Evolutionary conservation across 129 eudicot genomes (phyloP), one percentile per base, ranked within the genome.

Genomic region (Scalesia atractyloides): DNA sequence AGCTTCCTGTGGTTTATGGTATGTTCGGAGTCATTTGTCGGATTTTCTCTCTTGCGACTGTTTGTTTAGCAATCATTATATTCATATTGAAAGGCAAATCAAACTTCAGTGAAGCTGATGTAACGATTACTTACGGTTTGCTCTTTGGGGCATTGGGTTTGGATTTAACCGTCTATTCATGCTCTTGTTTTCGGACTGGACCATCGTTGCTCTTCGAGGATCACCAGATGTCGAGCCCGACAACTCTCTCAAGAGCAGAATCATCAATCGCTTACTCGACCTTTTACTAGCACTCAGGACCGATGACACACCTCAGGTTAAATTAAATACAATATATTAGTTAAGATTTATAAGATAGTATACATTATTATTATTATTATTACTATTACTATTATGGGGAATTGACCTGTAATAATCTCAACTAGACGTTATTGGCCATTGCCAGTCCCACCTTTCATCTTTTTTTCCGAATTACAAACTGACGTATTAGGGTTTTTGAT

Each of bases 131-230:
- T 0, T 89, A 74, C 17, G 79, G 79, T 12, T 73, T 89, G 74
- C 81, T 89, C 5, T 6, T 63, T 4, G 92, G 89, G 24, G 96
- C 86, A 3, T 41, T 86, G 68, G 68, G 50, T 24, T 44, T 84
- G 63, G 96, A 89, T 37, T 14, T 64, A 5, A 30, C 66, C 5
- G 83, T 1, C 19, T 80, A 37, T 3, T 73, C 43, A 86, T 77
- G 88, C 81, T 89, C 30, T 8, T 84, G 57, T 66, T 75, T 72
- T 84, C 90, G 1, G 90, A 89, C 72, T 84, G 86, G 88, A 66
- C 79, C 11, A 43, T 74, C 36, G 73, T 86, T 56, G 30, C 51
- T n/a, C 57, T 75, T 18, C 73, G 18, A 9, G 18, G 64, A 62
- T 62, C 86, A 1, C 84, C 86, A 0, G 82, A 75, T 19, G 53